These are phyloP conservation scores for Wickerhamomyces bisporus DNA, from an alignment of 805 yeast genomes.

Conservation along the genomic window DNA sequence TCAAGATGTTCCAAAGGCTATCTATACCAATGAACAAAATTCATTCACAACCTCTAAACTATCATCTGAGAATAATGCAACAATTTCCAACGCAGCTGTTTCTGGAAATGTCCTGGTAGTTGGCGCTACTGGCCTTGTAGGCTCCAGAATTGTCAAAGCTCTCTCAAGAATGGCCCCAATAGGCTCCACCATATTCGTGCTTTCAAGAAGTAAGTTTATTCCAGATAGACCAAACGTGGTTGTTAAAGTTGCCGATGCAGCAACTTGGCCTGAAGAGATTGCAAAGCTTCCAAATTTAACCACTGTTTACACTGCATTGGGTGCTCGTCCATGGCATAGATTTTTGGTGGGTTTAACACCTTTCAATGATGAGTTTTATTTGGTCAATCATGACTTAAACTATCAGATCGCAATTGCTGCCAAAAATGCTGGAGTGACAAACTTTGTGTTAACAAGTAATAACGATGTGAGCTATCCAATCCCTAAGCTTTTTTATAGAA, in stretches of 20 bases:
- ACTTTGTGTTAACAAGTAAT: slow-evolving; percentile 9
- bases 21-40: too few relatives aligned
- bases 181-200: slow-evolving; percentile 4
- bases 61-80: background rate
- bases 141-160: slow-evolving; percentile 10
- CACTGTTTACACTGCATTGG: slow-evolving; percentile 13
- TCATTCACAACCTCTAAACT: background rate
- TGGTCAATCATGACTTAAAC: slow-evolving; percentile 10
- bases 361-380: slow-evolving; percentile 4
- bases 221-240: slow-evolving; percentile 9
- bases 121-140: slow-evolving; percentile 15
- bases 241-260: slow-evolving; percentile 7
- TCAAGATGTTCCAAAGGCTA: too few relatives aligned
- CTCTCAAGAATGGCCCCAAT: slow-evolving; percentile 6
- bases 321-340: slow-evolving; percentile 7
- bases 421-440: slow-evolving; percentile 7
- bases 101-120: slow-evolving; percentile 3
- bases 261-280: slow-evolving; percentile 9
- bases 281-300: slow-evolving; percentile 9
- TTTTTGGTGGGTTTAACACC: slow-evolving; percentile 1
- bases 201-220: slow-evolving; percentile 7
- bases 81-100: background rate
- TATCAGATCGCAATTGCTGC: slow-evolving; percentile 12
- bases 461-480: slow-evolving; percentile 3
- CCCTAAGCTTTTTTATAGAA: slow-evolving; percentile 7